phyloP scores from a whole-genome alignment of 768 basidiomycete species.

The Tephrocybe sp. region DNA sequence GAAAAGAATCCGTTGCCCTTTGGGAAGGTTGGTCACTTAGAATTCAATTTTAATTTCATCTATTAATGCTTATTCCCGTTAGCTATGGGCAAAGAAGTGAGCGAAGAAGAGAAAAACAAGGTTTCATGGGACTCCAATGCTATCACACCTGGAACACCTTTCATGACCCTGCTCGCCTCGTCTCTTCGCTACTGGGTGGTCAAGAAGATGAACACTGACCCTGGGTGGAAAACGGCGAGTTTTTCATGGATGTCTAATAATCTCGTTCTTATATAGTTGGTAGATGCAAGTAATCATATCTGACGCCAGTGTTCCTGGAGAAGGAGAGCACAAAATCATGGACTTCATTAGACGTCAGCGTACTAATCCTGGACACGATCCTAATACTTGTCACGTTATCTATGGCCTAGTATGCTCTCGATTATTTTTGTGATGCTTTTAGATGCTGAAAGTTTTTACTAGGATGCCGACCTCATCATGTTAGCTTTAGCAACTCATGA shows the following conservation, averaged over 20 bases:
- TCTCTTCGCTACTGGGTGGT: constrained; percentile 96
- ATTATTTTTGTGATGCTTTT: background rate
- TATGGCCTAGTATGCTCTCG: constrained; percentile 80
- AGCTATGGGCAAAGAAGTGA: constrained; percentile 92
- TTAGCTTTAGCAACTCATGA: constrained; percentile 97
- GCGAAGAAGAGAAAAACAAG: constrained; percentile 81
- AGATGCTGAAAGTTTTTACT: background rate
- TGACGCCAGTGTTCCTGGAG: constrained; percentile 95
- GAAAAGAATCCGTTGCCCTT: constrained; percentile 75
- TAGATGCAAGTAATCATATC: constrained; percentile 96
- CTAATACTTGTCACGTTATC: constrained; percentile 95
- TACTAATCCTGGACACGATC: constrained; percentile 83
- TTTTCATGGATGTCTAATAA: constrained; percentile 21
- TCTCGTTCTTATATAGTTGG: constrained; percentile 6
- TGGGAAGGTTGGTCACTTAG: constrained; percentile 69
- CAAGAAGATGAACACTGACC: constrained; percentile 91
- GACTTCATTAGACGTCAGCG: constrained; percentile 94
- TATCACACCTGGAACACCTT: constrained; percentile 98
- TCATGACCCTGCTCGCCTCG: constrained; percentile 89
- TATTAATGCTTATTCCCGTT: constrained; percentile 1
- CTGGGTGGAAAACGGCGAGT: constrained; percentile 90
- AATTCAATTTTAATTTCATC: background rate
- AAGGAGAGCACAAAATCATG: constrained; percentile 99
- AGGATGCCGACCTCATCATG: constrained; percentile 99
- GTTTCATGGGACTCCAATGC: constrained; percentile 97